phyloP scores from a whole-genome alignment of 129 eudicot species.

The Cynara cardunculus region DNA sequence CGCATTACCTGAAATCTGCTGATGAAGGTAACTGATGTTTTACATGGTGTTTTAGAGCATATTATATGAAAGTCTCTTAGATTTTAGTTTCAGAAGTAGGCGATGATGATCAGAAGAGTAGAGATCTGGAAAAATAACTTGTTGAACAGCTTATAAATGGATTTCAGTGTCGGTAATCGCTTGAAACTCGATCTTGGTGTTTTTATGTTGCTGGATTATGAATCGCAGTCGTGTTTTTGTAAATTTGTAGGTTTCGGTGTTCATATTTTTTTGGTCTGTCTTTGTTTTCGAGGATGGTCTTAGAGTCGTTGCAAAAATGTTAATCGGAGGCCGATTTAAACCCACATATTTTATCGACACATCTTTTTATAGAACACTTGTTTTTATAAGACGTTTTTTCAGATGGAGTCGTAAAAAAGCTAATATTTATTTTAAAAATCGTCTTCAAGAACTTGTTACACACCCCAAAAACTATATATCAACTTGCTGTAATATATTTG shows the following conservation, averaged over 20 bases:
- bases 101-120: not conserved
- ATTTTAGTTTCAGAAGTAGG: slow-evolving; percentile 26
- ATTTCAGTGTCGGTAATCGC: slow-evolving; percentile 23
- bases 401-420: too few relatives aligned
- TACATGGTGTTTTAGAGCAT: not conserved
- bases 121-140: slow-evolving; percentile 23
- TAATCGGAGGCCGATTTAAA: too few relatives aligned
- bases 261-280: not conserved
- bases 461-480: not conserved
- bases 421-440: too few relatives aligned
- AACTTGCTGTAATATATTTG: not conserved
- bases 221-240: not conserved
- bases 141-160: slow-evolving; percentile 26
- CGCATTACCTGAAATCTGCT: slow-evolving; percentile 51
- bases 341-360: too few relatives aligned
- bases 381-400: too few relatives aligned
- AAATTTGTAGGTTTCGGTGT: not conserved
- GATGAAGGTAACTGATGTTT: slow-evolving; percentile 51
- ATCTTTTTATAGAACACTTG: too few relatives aligned
- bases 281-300: not conserved
- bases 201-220: slow-evolving; percentile 20
- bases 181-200: not conserved
- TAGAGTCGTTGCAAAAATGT: too few relatives aligned
- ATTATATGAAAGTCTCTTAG: slow-evolving; percentile 7
- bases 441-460: too few relatives aligned